Percentiles rank a stretch among this genome's conserved stretches.
phyloP scores from a whole-genome alignment of 352 stramenopile genomes.

The Elongisporangium anandrum region DNA sequence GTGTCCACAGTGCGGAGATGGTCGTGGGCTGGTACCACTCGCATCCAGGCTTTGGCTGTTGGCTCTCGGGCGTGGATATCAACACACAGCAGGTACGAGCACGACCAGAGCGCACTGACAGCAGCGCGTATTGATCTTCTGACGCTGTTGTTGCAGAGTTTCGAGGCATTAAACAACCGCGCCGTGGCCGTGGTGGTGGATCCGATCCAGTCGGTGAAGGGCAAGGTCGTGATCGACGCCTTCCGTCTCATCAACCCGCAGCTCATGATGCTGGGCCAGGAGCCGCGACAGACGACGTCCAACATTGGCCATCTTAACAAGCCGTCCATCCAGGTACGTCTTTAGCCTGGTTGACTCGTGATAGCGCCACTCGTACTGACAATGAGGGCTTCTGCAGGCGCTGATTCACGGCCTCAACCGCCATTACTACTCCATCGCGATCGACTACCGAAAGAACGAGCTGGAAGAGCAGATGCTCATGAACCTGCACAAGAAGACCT shows the following conservation, averaged over 20 bases:
- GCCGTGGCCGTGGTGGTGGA: slow-evolving; percentile 99
- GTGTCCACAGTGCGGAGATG: slow-evolving; percentile 75
- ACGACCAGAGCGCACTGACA: background rate
- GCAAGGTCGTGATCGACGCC: slow-evolving; percentile 99
- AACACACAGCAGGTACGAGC: slow-evolving; percentile 94
- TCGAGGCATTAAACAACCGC: slow-evolving; percentile 97
- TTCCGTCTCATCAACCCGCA: slow-evolving; percentile 99
- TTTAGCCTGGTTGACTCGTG: background rate
- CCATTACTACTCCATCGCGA: slow-evolving; percentile 98
- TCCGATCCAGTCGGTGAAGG: slow-evolving; percentile 99
- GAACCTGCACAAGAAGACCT: slow-evolving; percentile 98
- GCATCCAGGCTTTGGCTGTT: slow-evolving; percentile 99
- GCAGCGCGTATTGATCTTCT: background rate
- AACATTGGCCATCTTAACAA: slow-evolving; percentile 99
- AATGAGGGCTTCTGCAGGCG: slow-evolving; percentile 29
- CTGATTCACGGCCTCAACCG: slow-evolving; percentile 98
- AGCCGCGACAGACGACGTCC: slow-evolving; percentile 97
- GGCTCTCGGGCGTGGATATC: slow-evolving; percentile 99
- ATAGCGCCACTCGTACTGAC: background rate
- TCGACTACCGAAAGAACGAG: slow-evolving; percentile 99
- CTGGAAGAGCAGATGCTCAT: slow-evolving; percentile 99
- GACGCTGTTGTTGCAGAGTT: slow-evolving; percentile 60
- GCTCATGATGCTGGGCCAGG: slow-evolving; percentile 98
- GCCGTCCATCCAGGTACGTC: slow-evolving; percentile 93
- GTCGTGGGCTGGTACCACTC: slow-evolving; percentile 99